These are phyloP conservation scores for Panicum miliaceum DNA, from an alignment of 176 grass and related monocot species.

Conservation along the genomic window DNA sequence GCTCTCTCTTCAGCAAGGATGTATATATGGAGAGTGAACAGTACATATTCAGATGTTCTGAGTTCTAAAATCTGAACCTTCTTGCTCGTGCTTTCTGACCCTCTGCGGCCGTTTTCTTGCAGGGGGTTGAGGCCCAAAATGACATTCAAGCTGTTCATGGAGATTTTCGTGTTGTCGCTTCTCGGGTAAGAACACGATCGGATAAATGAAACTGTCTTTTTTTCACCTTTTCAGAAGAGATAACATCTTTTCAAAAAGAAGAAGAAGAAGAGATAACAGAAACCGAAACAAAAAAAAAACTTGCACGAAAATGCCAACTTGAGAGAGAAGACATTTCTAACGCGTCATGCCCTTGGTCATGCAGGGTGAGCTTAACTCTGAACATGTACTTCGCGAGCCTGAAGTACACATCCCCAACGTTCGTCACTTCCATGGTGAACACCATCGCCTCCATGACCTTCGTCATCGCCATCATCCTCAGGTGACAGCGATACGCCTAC, in stretches of 20 bases:
- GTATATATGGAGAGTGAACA: neutral
- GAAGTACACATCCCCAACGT: conserved; percentile 85
- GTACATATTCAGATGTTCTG: neutral
- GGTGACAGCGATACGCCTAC: conserved; percentile 1
- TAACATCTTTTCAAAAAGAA: no score
- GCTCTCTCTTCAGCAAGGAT: neutral
- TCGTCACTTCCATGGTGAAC: conserved; percentile 78
- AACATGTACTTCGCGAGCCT: conserved; percentile 96
- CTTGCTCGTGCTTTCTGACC: neutral
- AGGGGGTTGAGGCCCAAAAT: conserved; percentile 79
- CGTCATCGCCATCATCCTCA: conserved; percentile 76
- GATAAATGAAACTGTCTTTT: neutral
- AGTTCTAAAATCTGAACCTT: neutral
- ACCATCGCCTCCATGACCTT: conserved; percentile 79
- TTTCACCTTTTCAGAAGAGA: neutral
- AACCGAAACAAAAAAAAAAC: neutral
- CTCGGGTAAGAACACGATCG: conserved; percentile 60
- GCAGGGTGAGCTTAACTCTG: conserved; percentile 84
- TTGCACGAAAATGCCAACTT: neutral
- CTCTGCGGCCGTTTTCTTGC: neutral
- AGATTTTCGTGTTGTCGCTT: conserved; percentile 78
- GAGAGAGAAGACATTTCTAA: neutral
- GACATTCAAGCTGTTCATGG: conserved; percentile 75
- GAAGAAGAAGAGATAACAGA: neutral
- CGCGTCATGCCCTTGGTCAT: conserved; percentile 18